Evolutionary conservation across 768 basidiomycete genomes (phyloP).

Genomic region (Wakefieldia striispora): DNA sequence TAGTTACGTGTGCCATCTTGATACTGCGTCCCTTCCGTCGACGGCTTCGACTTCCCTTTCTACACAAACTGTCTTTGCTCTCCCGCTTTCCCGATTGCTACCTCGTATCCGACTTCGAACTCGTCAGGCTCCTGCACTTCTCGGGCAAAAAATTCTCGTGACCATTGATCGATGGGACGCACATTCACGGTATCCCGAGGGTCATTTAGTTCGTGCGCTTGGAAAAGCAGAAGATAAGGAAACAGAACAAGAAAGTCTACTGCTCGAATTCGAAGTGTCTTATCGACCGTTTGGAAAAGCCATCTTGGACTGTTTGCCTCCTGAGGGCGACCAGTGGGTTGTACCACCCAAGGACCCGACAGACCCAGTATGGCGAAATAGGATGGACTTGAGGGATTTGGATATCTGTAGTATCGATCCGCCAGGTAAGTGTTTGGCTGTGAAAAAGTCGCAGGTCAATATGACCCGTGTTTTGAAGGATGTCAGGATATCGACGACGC

Average conservation of each 20-base stretch:
- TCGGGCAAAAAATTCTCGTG: slow-evolving; percentile 94
- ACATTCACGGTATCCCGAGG: slow-evolving; percentile 90
- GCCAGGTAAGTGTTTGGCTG: slow-evolving; percentile 52
- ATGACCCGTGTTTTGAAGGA: slow-evolving; percentile 40
- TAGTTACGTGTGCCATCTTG: slow-evolving; percentile 94
- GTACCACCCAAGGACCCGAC: slow-evolving; percentile 72
- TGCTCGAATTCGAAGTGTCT: slow-evolving; percentile 94
- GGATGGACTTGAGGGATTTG: slow-evolving; percentile 84
- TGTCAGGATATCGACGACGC: slow-evolving; percentile 99
- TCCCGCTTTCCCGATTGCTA: slow-evolving; percentile 85
- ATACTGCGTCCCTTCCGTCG: slow-evolving; percentile 81
- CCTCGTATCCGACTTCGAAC: slow-evolving; percentile 94
- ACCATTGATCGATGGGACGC: slow-evolving; percentile 91
- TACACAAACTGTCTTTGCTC: slow-evolving; percentile 91
- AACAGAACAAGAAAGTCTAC: slow-evolving; percentile 90
- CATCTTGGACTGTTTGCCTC: slow-evolving; percentile 86
- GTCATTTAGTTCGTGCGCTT: slow-evolving; percentile 91
- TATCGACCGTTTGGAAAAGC: slow-evolving; percentile 97
- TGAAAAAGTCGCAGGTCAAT: not conserved
- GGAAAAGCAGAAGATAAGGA: slow-evolving; percentile 93
- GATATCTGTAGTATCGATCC: slow-evolving; percentile 97
- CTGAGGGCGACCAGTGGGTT: slow-evolving; percentile 88
- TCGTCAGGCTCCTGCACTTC: slow-evolving; percentile 83
- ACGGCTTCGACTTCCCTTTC: slow-evolving; percentile 75
- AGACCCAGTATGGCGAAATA: slow-evolving; percentile 66